Evolutionary conservation across 148 eudicot species (phyloP).

Genomic region (Vaccinium darrowii): DNA sequence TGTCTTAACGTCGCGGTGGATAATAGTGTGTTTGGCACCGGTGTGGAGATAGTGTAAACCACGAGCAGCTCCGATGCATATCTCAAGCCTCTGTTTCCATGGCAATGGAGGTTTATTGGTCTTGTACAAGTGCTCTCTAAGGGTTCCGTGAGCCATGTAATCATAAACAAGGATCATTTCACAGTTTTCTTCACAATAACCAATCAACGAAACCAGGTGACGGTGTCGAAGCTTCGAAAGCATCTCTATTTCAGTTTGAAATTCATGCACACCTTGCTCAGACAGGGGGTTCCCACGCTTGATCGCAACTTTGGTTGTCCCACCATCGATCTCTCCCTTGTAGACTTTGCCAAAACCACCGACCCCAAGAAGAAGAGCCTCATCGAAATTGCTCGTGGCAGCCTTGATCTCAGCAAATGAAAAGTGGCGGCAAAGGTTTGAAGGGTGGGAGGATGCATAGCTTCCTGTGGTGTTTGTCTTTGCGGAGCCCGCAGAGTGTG

Average conservation of each 20-base stretch:
- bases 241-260: constrained; percentile 97
- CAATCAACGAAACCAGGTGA: constrained; percentile 87
- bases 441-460: constrained; percentile 78
- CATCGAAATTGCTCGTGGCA: constrained; percentile 93
- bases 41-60: constrained; percentile 96
- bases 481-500: constrained; percentile 77
- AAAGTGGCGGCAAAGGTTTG: constrained; percentile 89
- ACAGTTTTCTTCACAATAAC: constrained; percentile 90
- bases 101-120: constrained; percentile 88
- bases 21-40: constrained; percentile 91
- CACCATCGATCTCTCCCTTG: constrained; percentile 80
- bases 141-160: constrained; percentile 91
- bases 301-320: constrained; percentile 70
- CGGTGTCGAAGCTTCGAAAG: constrained; percentile 96
- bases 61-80: constrained; percentile 91
- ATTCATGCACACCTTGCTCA: constrained; percentile 90
- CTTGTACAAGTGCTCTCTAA: constrained; percentile 94
- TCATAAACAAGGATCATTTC: constrained; percentile 97
- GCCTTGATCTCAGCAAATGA: constrained; percentile 83
- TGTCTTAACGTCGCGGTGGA: constrained; percentile 96
- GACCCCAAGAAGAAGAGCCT: constrained; percentile 82
- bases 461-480: constrained; percentile 88
- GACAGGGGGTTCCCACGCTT: constrained; percentile 88
- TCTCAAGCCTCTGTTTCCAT: constrained; percentile 96
- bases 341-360: constrained; percentile 98